A percentile compares a stretch with the other conserved stretches of the same genome.
phyloP scores from a whole-genome alignment of 2,329 filamentous ascomycete genomes.

The Chaetomiaceae sp. region DNA sequence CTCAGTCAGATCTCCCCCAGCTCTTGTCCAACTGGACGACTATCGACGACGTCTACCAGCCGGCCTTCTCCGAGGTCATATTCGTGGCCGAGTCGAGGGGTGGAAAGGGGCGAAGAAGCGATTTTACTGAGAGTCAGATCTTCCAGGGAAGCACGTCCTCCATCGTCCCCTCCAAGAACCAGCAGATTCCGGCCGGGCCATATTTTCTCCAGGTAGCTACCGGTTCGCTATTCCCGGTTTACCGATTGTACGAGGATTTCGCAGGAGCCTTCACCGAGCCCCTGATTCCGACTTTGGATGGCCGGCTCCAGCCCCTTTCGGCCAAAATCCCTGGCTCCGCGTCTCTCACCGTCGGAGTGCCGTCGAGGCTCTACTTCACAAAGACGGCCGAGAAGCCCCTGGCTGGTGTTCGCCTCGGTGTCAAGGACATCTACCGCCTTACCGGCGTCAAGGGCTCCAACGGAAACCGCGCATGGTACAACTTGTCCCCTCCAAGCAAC shows the following conservation, averaged over 20 bases:
- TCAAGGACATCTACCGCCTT: slow-evolving; percentile 57
- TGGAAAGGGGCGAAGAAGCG: not conserved
- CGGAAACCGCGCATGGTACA: slow-evolving; percentile 4
- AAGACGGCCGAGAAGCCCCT: slow-evolving; percentile 51
- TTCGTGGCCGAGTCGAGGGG: slow-evolving; percentile 22
- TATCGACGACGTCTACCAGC: slow-evolving; percentile 30
- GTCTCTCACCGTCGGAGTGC: slow-evolving; percentile 43
- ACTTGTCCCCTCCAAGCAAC: not conserved
- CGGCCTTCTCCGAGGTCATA: slow-evolving; percentile 25
- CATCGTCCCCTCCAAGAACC: slow-evolving; percentile 20
- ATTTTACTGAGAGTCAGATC: slow-evolving; percentile 17
- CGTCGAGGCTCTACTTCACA: slow-evolving; percentile 56
- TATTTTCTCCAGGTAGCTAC: slow-evolving; percentile 35
- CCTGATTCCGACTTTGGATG: slow-evolving; percentile 31
- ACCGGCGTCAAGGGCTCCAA: slow-evolving; percentile 46
- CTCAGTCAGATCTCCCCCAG: slow-evolving; percentile 20
- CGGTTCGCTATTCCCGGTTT: slow-evolving; percentile 33
- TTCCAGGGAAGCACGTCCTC: slow-evolving; percentile 15
- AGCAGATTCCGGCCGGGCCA: slow-evolving; percentile 32
- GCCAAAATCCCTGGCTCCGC: slow-evolving; percentile 30
- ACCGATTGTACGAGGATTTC: slow-evolving; percentile 35
- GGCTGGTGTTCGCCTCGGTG: slow-evolving; percentile 54
- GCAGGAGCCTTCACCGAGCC: slow-evolving; percentile 32
- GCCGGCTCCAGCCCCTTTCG: slow-evolving; percentile 33
- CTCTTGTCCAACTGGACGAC: slow-evolving; percentile 32